Conservation (phyloP, 139 green algal species). For the Picochlorum sp. region DNA sequence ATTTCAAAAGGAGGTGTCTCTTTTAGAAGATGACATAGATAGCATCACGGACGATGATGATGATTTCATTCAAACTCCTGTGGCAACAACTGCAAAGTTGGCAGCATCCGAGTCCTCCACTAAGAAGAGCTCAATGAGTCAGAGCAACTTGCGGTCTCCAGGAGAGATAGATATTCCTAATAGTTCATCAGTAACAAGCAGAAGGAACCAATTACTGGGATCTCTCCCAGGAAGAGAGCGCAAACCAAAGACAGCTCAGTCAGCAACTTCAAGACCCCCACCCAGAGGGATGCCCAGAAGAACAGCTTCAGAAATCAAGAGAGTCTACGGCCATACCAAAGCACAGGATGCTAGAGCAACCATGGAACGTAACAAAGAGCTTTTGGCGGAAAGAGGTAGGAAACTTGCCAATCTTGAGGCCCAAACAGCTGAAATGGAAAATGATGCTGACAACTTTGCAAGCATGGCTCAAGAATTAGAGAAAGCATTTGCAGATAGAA, state of each 20-base stretch:
- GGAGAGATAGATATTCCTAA: no score
- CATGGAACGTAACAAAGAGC: conserved; percentile 26
- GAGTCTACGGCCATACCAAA: conserved; percentile 17
- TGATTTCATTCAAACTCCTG: no score
- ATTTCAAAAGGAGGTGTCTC: conserved; percentile 8
- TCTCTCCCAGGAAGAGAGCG: no score
- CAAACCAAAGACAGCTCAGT: no score
- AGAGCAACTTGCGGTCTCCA: no score
- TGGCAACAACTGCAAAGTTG: neutral
- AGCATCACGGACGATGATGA: conserved; percentile 11
- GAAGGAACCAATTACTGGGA: no score
- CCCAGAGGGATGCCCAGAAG: conserved; percentile 10
- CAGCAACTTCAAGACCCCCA: no score
- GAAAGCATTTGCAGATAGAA: conserved; percentile 20
- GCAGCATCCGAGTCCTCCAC: neutral
- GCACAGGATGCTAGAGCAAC: conserved; percentile 2
- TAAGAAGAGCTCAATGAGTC: neutral
- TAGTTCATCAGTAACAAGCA: no score
- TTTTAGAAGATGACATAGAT: conserved; percentile 7
- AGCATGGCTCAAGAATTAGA: conserved; percentile 17
- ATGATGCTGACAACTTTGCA: conserved; percentile 37
- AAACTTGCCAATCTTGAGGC: conserved; percentile 29
- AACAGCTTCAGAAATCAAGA: conserved; percentile 25
- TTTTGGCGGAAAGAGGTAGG: conserved; percentile 31
- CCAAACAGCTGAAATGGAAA: conserved; percentile 14